A percentile compares a stretch with the other conserved stretches of the same genome.
These are phyloP conservation scores for Parietaria judaica DNA, from an alignment of 306 rosid genomes.

Conservation along the genomic window DNA sequence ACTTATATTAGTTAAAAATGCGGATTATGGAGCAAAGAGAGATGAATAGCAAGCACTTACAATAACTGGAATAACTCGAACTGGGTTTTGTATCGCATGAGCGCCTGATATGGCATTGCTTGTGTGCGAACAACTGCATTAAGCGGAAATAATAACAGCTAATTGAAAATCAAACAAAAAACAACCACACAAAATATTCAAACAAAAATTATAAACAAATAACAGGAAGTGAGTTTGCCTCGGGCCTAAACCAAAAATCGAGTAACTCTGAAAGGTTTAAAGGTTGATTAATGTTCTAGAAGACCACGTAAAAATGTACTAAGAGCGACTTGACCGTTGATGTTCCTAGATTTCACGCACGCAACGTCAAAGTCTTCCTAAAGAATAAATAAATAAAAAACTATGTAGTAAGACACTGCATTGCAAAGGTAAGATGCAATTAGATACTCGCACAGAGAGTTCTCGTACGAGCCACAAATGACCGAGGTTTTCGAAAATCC, in stretches of 20 bases:
- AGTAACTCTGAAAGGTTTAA: neutral
- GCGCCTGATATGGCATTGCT: conserved; percentile 21
- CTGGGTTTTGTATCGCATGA: conserved; percentile 11
- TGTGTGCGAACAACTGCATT: conserved; percentile 34
- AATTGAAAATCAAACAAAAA: neutral
- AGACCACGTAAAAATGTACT: neutral
- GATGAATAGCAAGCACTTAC: conserved; percentile 29
- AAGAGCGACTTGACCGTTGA: neutral
- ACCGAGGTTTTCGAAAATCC: too few species aligned
- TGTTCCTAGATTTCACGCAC: neutral
- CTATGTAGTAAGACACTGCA: too few species aligned
- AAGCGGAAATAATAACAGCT: neutral
- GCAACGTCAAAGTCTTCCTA: too few species aligned
- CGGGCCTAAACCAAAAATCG: neutral
- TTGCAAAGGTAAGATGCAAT: too few species aligned
- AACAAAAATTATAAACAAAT: neutral
- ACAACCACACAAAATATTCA: neutral
- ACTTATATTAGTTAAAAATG: neutral
- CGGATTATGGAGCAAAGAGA: neutral
- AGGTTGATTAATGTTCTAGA: neutral
- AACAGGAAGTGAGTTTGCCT: neutral
- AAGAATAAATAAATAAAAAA: too few species aligned
- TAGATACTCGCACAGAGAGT: too few species aligned
- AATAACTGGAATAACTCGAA: conserved; percentile 8
- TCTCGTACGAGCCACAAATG: too few species aligned